Base-by-base conservation (phyloP, 192 early-diverging fungal genomes). In the Umbelopsis vinacea region DNA sequence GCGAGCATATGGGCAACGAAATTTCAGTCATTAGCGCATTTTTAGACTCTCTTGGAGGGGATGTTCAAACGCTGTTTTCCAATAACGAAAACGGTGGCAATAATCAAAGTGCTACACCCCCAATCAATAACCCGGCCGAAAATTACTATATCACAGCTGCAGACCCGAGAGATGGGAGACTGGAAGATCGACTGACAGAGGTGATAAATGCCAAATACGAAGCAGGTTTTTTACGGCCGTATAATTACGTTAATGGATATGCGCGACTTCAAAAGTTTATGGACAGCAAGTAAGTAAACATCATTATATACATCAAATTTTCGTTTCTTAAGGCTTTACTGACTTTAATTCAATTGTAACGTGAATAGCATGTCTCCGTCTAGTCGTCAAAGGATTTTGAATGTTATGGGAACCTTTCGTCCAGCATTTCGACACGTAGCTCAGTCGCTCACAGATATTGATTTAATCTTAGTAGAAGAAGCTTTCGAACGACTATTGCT, bases 141-240 rank as follows among this genome's bases (percentile, higher is more conserved):
- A 91, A 91, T 57, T 98, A 96, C 78, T 89, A 95, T 68, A 85
- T 97, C 48, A 95, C 92, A 4, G 96, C 96, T 0, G 97, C 97
- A 0, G 96, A 98, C 76, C 97, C 97, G 0, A 86, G 83, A 37
- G 93, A 96, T 75, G 92, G 92, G 19, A 88, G 89, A 24, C 86
- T 90, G 10, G 94, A 96, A 76, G 96, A 95, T 72, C 91, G 95
- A 74, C 83, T 98, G 70, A 93, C 88, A 22, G 91, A 94, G 71
- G 92, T 98, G 22, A 95, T 98, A 76, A 91, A 92, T 75, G 97
- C 97, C 29, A 98, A 98, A 78, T 95, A 94, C 69, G 94, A 98
- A 71, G 97, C 97, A 0, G 97, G 97, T 0, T 88, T 96, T 71
- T 83, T 98, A 50, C 96, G 94, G 79, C 97, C 97, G n/a, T 96